These are phyloP conservation scores for Xylaria scruposa DNA, from an alignment of 495 filamentous ascomycete species.

Conservation along the genomic window DNA sequence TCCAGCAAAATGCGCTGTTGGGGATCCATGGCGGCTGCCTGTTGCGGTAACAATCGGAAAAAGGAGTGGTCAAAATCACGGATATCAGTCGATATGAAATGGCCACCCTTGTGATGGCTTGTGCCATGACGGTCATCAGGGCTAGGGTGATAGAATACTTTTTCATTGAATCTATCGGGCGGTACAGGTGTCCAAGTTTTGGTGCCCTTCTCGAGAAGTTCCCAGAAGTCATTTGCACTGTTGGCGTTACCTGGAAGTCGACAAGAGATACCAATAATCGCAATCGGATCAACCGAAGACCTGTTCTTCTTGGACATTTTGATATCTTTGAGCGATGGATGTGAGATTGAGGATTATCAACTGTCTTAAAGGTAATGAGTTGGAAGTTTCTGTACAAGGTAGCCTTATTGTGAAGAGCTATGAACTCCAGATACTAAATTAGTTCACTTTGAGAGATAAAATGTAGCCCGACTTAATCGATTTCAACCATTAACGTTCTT, in stretches of 20 bases:
- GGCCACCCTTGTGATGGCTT: constrained; percentile 4
- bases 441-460: too few relatives aligned
- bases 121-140: constrained; percentile 9
- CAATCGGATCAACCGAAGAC: constrained; percentile 23
- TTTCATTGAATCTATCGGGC: constrained; percentile 62
- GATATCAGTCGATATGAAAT: background rate
- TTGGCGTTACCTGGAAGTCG: constrained; percentile 57
- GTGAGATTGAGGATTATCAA: too few relatives aligned
- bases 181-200: constrained; percentile 49
- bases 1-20: constrained; percentile 50
- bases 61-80: constrained; percentile 19
- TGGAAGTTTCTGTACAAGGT: too few relatives aligned
- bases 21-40: constrained; percentile 44
- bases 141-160: constrained; percentile 67
- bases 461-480: too few relatives aligned
- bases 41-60: background rate
- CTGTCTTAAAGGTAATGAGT: too few relatives aligned
- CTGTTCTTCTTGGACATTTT: too few relatives aligned
- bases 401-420: too few relatives aligned
- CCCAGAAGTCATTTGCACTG: constrained; percentile 55
- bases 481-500: too few relatives aligned
- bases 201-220: constrained; percentile 19
- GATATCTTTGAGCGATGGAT: too few relatives aligned
- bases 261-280: constrained; percentile 59
- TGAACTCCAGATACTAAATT: too few relatives aligned